Evolutionary conservation across 257 asterid species (phyloP).

Genomic region (Nicotiana tomentosiformis): DNA sequence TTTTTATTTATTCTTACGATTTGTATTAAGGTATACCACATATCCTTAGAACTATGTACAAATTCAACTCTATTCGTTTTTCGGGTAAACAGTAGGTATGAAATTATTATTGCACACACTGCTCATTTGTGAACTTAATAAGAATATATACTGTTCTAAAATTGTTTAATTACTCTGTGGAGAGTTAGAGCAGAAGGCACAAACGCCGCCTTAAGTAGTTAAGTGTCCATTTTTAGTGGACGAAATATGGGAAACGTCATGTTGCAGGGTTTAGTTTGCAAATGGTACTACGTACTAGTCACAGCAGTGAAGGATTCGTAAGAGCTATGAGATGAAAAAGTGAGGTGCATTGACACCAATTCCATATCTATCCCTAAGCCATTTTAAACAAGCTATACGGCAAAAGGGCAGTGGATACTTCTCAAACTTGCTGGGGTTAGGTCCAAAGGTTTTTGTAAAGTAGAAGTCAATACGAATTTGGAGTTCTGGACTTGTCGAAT

Average conservation of each 20-base stretch:
- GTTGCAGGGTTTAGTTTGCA: background rate
- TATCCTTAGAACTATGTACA: no score
- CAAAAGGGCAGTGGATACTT: background rate
- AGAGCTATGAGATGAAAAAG: no score
- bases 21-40: no score
- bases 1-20: no score
- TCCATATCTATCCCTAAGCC: background rate
- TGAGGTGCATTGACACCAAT: no score
- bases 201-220: background rate
- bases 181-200: background rate
- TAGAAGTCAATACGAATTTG: no score
- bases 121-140: background rate
- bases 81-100: background rate
- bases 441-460: background rate
- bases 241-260: background rate
- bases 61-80: no score
- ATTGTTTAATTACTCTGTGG: background rate
- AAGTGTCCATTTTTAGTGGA: background rate
- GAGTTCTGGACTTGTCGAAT: background rate
- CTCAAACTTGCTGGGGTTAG: background rate
- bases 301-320: background rate
- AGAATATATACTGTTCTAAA: background rate
- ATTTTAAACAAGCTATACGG: background rate
- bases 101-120: background rate
- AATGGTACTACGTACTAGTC: no score